phyloP scores from a whole-genome alignment of 148 eudicot species.

The Rhododendron molle region DNA sequence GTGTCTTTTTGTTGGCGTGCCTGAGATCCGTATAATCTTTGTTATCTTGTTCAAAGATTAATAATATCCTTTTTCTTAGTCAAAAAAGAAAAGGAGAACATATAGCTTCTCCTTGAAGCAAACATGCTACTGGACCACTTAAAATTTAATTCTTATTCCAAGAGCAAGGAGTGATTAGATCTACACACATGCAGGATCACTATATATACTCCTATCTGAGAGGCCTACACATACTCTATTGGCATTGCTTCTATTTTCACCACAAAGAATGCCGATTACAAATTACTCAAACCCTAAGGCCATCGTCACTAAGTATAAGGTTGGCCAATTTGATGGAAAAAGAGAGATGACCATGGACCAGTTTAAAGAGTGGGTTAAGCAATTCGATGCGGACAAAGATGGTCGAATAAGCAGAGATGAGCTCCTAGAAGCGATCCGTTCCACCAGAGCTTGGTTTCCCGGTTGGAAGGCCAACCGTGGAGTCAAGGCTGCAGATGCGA shows the following conservation, averaged over 20 bases:
- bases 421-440: not conserved
- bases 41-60: no score
- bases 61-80: no score
- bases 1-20: no score
- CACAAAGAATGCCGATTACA: not conserved
- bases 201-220: not conserved
- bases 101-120: not conserved
- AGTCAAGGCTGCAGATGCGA: not conserved
- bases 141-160: not conserved
- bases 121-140: not conserved
- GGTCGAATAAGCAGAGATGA: not conserved
- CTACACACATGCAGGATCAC: not conserved
- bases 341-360: not conserved
- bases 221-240: not conserved
- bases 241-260: not conserved
- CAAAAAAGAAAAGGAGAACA: no score
- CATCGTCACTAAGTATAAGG: no score
- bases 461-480: not conserved
- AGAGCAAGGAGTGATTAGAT: not conserved
- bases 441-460: not conserved
- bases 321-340: not conserved
- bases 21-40: no score
- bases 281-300: not conserved
- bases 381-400: not conserved
- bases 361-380: not conserved